These are phyloP conservation scores for Cardamine chenopodiifolia DNA, from an alignment of 345 rosid species.

Conservation along the genomic window DNA sequence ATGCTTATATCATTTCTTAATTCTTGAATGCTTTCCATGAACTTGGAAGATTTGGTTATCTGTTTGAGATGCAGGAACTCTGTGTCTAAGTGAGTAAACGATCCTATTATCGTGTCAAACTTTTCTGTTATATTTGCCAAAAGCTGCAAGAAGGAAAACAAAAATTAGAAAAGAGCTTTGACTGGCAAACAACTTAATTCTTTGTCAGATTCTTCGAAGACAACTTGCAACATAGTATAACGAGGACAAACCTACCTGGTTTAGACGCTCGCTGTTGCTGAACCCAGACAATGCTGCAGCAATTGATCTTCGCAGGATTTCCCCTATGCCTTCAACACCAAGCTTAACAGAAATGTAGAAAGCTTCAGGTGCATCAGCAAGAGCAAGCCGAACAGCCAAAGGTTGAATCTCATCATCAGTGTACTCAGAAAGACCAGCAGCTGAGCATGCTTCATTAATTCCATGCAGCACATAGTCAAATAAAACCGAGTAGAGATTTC, in stretches of 20 bases:
- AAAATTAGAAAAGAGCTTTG: constrained; percentile 26
- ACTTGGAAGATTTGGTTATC: constrained; percentile 73
- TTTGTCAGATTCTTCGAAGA: constrained; percentile 23
- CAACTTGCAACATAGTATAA: constrained; percentile 15
- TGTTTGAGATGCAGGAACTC: constrained; percentile 84
- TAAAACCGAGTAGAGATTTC: constrained; percentile 83
- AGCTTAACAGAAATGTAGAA: constrained; percentile 92
- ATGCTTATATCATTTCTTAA: constrained; percentile 50
- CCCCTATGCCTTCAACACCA: constrained; percentile 94
- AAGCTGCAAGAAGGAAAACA: constrained; percentile 57
- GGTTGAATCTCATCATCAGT: constrained; percentile 85
- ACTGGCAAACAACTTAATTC: constrained; percentile 10
- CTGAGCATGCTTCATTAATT: constrained; percentile 76
- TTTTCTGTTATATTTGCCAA: constrained; percentile 78
- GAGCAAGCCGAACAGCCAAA: constrained; percentile 73
- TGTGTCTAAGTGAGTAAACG: constrained; percentile 84
- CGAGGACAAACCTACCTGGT: constrained; percentile 56
- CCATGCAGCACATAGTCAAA: constrained; percentile 85
- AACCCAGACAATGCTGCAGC: constrained; percentile 76
- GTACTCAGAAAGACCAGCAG: constrained; percentile 84
- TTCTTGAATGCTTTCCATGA: constrained; percentile 55
- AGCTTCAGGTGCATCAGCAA: constrained; percentile 96
- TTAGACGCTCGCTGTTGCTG: constrained; percentile 81
- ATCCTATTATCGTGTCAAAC: constrained; percentile 74
- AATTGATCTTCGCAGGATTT: constrained; percentile 88